Evolutionary conservation across 179 eudicot genomes (phyloP).

Genomic region (Silene vulgaris): DNA sequence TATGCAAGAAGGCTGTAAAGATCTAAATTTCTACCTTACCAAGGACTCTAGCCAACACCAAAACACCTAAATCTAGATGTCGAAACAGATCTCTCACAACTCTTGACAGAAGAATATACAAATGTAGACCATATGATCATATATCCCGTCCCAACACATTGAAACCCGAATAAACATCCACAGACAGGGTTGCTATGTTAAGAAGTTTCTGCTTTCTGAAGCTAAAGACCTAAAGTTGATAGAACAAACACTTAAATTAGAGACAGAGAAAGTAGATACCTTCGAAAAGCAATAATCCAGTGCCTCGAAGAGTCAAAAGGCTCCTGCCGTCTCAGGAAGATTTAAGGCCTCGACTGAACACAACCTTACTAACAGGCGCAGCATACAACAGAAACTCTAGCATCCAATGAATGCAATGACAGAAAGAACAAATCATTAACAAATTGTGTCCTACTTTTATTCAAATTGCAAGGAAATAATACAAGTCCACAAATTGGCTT

Average conservation of each 20-base stretch:
- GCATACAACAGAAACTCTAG: not conserved
- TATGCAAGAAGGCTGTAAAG: not conserved
- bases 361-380: not conserved
- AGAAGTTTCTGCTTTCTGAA: no score
- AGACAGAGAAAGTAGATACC: not conserved
- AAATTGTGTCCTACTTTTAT: slow-evolving; percentile 38
- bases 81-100: not conserved
- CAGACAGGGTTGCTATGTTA: not conserved
- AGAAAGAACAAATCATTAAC: slow-evolving; percentile 21
- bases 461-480: slow-evolving; percentile 37
- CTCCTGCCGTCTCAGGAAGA: no score
- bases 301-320: not conserved
- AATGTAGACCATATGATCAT: not conserved
- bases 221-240: no score
- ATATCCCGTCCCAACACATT: not conserved
- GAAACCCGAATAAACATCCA: not conserved
- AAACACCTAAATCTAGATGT: not conserved
- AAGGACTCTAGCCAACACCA: not conserved
- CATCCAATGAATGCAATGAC: not conserved
- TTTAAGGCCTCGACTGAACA: not conserved
- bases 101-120: not conserved
- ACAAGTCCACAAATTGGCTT: slow-evolving; percentile 45
- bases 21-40: not conserved
- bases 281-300: not conserved
- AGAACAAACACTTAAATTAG: not conserved